Conservation (phyloP, 176 grass and related monocot genomes). For the Oryza officinalis region DNA sequence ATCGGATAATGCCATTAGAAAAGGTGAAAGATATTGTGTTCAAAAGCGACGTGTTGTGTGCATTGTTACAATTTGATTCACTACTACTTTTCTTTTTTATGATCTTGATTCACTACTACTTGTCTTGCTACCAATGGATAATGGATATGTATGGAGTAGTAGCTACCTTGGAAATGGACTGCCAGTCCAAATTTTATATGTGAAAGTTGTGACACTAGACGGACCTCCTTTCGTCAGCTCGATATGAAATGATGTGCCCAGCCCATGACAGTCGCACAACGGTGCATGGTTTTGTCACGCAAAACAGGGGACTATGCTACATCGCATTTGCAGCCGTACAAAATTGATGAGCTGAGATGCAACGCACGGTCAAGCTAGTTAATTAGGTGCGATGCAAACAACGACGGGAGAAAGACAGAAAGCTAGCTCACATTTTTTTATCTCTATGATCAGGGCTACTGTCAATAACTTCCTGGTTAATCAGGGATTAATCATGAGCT, state of each 20-base stretch:
- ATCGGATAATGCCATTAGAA: background rate
- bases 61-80: background rate
- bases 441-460: background rate
- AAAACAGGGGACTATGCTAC: background rate
- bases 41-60: background rate
- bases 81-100: background rate
- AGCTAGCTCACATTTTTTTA: background rate
- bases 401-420: too few species aligned
- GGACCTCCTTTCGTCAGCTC: conserved; percentile 8
- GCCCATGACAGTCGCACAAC: background rate
- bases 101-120: background rate
- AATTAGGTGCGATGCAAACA: background rate
- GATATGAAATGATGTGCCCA: background rate
- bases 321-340: background rate
- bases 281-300: background rate
- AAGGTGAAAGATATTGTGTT: background rate
- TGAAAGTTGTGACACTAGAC: background rate
- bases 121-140: background rate
- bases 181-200: background rate
- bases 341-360: conserved; percentile 1
- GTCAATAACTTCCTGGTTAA: background rate
- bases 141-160: background rate
- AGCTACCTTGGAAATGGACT: background rate
- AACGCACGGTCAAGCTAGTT: background rate
- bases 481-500: background rate